These are phyloP conservation scores for Panicum virgatum DNA, from an alignment of 202 grass and related monocot species.

Conservation along the genomic window DNA sequence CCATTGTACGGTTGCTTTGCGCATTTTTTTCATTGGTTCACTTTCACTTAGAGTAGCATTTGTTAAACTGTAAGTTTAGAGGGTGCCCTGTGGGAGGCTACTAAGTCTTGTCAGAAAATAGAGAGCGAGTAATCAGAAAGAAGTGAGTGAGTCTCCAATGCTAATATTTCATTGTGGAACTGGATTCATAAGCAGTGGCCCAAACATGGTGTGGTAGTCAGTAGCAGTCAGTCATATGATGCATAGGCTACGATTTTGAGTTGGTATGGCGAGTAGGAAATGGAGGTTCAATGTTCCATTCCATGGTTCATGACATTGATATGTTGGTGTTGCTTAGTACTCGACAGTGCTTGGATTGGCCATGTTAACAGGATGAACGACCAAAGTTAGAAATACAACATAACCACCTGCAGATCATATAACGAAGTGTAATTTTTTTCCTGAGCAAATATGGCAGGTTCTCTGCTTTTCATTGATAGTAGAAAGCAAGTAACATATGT, in stretches of 20 bases:
- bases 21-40: constrained; percentile 25
- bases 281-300: not conserved
- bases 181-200: not conserved
- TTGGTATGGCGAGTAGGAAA: constrained; percentile 7
- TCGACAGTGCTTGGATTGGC: not conserved
- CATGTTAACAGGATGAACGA: not conserved
- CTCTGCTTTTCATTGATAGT: too few species aligned
- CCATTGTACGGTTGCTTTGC: not conserved
- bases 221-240: not conserved
- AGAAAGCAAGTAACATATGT: too few species aligned
- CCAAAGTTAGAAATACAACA: not conserved
- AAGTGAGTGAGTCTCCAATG: not conserved
- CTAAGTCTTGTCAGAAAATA: not conserved
- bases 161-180: not conserved
- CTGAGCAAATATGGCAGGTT: too few species aligned
- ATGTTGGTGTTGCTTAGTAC: not conserved
- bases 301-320: constrained; percentile 8
- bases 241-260: not conserved
- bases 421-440: not conserved
- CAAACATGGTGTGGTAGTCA: not conserved
- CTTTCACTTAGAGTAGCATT: not conserved
- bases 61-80: not conserved
- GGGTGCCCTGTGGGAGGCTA: not conserved
- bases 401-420: constrained; percentile 16
- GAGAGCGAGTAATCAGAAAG: not conserved